A percentile compares a stretch with the other conserved stretches of the same genome.
These are phyloP conservation scores for Pestalotiopsis sp. DNA, from an alignment of 2,329 filamentous ascomycete species.

Conservation along the genomic window DNA sequence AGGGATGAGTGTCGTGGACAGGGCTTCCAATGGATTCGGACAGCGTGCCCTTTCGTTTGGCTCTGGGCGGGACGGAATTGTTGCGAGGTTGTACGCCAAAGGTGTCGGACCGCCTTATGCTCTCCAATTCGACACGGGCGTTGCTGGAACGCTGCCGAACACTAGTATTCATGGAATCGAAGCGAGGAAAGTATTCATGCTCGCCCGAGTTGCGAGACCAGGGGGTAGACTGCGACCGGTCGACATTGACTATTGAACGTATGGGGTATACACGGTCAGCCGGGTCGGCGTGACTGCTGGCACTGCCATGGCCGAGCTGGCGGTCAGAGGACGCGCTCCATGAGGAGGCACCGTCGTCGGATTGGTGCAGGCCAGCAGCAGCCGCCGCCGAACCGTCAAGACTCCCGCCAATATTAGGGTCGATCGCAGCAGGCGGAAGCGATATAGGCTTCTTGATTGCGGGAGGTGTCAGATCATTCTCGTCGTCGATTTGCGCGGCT, in stretches of 20 bases:
- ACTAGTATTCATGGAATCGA: slow-evolving; percentile 30
- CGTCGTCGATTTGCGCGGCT: not conserved
- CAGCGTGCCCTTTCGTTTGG: slow-evolving; percentile 18
- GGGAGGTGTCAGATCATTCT: slow-evolving; percentile 6
- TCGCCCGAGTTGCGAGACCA: slow-evolving; percentile 39
- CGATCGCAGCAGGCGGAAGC: slow-evolving; percentile 8
- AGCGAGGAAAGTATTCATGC: slow-evolving; percentile 38
- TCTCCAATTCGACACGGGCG: slow-evolving; percentile 25
- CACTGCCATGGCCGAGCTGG: slow-evolving; percentile 35
- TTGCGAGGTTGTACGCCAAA: slow-evolving; percentile 14
- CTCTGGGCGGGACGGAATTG: not conserved
- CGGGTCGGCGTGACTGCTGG: slow-evolving; percentile 33
- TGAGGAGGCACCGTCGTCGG: slow-evolving; percentile 34
- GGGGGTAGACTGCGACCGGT: slow-evolving; percentile 45
- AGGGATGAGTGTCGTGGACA: slow-evolving; percentile 12
- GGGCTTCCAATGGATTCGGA: slow-evolving; percentile 19
- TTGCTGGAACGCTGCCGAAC: slow-evolving; percentile 32
- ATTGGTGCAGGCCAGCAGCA: not conserved
- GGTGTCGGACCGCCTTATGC: slow-evolving; percentile 20
- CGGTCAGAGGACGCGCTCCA: slow-evolving; percentile 45
- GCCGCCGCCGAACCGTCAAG: slow-evolving; percentile 5
- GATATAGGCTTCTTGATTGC: slow-evolving; percentile 6
- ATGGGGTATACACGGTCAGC: slow-evolving; percentile 77
- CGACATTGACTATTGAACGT: slow-evolving; percentile 75
- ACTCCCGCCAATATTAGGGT: slow-evolving; percentile 9